Evolutionary conservation across 1,284 basidiomycete species (phyloP).

Genomic region (Filobasidium uniguttulatum): DNA sequence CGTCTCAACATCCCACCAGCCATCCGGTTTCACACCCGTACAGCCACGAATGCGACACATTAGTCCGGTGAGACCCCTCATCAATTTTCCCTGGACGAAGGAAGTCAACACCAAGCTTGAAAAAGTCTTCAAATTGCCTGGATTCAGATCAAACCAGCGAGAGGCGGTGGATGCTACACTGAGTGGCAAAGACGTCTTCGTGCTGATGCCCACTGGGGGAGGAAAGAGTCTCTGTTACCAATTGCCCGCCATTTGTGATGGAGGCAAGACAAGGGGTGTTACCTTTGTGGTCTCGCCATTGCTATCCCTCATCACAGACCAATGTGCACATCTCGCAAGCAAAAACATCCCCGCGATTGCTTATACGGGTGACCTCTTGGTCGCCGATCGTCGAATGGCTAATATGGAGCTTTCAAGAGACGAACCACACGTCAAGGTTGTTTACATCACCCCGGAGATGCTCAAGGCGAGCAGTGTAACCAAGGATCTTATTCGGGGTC

Average conservation of each 20-base stretch:
- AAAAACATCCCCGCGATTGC: conserved; percentile 59
- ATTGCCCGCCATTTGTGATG: conserved; percentile 69
- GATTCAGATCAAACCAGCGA: conserved; percentile 72
- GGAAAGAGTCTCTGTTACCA: conserved; percentile 80
- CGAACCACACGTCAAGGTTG: conserved; percentile 43
- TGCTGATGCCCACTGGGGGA: conserved; percentile 93
- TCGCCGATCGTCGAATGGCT: conserved; percentile 35
- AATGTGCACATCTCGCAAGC: conserved; percentile 56
- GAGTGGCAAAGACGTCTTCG: conserved; percentile 72
- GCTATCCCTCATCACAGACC: conserved; percentile 80
- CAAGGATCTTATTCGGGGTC: conserved; percentile 45
- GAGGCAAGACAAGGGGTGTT: conserved; percentile 60
- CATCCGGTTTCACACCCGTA: not conserved
- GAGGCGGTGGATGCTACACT: conserved; percentile 74
- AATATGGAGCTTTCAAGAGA: conserved; percentile 40
- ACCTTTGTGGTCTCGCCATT: conserved; percentile 87
- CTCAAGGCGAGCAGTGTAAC: conserved; percentile 47
- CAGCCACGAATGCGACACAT: not conserved
- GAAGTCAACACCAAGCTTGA: conserved; percentile 54
- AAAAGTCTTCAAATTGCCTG: conserved; percentile 51
- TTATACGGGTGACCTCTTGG: conserved; percentile 50
- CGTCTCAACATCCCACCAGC: too few relatives aligned
- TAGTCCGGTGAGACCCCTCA: not conserved
- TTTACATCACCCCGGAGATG: conserved; percentile 93
- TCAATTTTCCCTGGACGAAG: conserved; percentile 38